Evolutionary conservation across 2,329 filamentous ascomycete genomes (phyloP).

Genomic region (Clonostachys byssicola): DNA sequence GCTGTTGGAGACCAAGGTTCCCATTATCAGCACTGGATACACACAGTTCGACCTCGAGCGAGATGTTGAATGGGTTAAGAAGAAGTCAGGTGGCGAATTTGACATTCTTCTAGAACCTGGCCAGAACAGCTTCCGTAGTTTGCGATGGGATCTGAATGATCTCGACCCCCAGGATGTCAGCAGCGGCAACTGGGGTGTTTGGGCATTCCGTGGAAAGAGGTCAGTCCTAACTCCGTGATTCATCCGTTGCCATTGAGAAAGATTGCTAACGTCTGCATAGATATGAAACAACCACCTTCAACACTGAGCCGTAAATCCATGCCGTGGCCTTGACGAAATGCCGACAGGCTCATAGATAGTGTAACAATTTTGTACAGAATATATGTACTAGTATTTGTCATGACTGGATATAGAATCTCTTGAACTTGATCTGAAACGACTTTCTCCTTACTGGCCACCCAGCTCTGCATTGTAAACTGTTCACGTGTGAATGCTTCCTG

Average conservation of each 20-base stretch:
- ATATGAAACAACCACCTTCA: conserved; percentile 60
- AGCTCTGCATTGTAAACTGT: no score
- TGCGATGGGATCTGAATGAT: conserved; percentile 96
- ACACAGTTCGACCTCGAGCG: conserved; percentile 93
- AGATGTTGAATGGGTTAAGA: conserved; percentile 84
- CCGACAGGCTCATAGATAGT: no score
- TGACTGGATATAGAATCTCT: no score
- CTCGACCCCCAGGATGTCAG: conserved; percentile 90
- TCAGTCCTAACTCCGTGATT: conserved; percentile 36
- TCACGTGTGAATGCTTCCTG: no score
- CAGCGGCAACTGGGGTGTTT: conserved; percentile 95
- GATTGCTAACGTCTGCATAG: conserved; percentile 31
- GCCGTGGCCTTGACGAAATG: not conserved
- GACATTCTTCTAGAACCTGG: conserved; percentile 88
- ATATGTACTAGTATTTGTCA: no score
- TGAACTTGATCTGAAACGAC: no score
- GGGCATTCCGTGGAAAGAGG: conserved; percentile 97
- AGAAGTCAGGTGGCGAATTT: conserved; percentile 84
- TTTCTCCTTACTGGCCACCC: no score
- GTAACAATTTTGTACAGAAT: no score
- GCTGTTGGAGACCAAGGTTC: conserved; percentile 91
- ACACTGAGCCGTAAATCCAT: conserved; percentile 10
- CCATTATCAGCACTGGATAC: conserved; percentile 92
- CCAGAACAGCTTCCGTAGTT: conserved; percentile 89
- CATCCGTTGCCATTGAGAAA: not conserved